phyloP scores from a whole-genome alignment of 2,329 filamentous ascomycete genomes.

The Lachnum nothofagi region DNA sequence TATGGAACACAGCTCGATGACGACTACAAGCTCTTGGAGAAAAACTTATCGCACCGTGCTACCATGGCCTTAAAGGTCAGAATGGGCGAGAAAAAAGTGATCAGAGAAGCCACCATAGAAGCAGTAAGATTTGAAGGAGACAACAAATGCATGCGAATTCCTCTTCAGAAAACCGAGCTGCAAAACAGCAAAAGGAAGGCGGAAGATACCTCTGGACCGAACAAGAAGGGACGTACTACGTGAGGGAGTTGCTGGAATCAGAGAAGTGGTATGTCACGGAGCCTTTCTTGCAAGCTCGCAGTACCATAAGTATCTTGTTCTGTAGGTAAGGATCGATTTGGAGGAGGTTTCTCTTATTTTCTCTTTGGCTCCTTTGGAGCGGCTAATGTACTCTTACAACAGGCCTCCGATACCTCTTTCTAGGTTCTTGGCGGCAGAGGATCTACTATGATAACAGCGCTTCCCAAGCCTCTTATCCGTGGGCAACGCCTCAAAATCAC shows the following conservation, averaged over 20 bases:
- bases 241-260: conserved; percentile 6
- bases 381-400: conserved; percentile 28
- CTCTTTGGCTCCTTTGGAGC: conserved; percentile 17
- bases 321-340: neutral
- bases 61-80: conserved; percentile 57
- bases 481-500: conserved; percentile 29
- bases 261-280: conserved; percentile 14
- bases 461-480: conserved; percentile 26
- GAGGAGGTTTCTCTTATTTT: conserved; percentile 14
- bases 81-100: conserved; percentile 58
- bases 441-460: conserved; percentile 25
- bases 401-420: conserved; percentile 18
- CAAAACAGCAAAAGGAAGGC: conserved; percentile 19
- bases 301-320: neutral
- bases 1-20: conserved; percentile 51
- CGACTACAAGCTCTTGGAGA: conserved; percentile 39
- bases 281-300: conserved; percentile 4
- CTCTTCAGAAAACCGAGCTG: neutral
- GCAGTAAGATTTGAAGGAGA: conserved; percentile 28
- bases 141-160: conserved; percentile 34
- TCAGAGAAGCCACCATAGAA: conserved; percentile 43
- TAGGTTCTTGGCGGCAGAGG: conserved; percentile 10
- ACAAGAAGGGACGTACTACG: conserved; percentile 22
- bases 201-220: conserved; percentile 13
- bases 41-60: conserved; percentile 31